phyloP scores from a whole-genome alignment of 805 yeast species.

The Metschnikowia amazonensis region DNA sequence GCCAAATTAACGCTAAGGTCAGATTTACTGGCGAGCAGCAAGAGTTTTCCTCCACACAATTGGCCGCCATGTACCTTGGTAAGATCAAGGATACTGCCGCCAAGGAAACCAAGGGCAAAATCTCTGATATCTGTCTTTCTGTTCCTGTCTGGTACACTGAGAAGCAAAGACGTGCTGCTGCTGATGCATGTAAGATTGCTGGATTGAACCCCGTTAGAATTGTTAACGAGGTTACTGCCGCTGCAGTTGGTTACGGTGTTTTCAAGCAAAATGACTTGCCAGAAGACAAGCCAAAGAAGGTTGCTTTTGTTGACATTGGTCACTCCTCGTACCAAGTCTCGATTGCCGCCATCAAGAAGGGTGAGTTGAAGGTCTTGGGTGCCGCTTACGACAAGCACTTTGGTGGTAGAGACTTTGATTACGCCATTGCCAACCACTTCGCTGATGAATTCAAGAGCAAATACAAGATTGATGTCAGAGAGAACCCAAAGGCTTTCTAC shows the following conservation, averaged over 20 bases:
- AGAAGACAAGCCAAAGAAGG: slow-evolving; percentile 84
- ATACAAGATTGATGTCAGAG: slow-evolving; percentile 88
- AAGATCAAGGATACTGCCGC: slow-evolving; percentile 78
- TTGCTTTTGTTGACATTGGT: slow-evolving; percentile 95
- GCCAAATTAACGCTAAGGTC: slow-evolving; percentile 81
- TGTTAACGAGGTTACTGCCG: slow-evolving; percentile 96
- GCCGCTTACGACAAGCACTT: slow-evolving; percentile 92
- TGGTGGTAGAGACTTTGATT: slow-evolving; percentile 97
- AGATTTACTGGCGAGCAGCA: slow-evolving; percentile 74
- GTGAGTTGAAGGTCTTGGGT: slow-evolving; percentile 90
- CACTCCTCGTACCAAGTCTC: slow-evolving; percentile 92
- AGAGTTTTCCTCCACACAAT: slow-evolving; percentile 82
- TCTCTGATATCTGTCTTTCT: slow-evolving; percentile 86
- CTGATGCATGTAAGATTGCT: slow-evolving; percentile 93
- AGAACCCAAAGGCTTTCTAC: slow-evolving; percentile 91
- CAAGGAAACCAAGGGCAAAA: slow-evolving; percentile 76
- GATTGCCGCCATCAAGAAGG: slow-evolving; percentile 88
- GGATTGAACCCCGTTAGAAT: slow-evolving; percentile 98
- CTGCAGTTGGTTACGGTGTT: slow-evolving; percentile 98
- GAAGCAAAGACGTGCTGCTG: slow-evolving; percentile 91
- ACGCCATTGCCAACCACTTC: slow-evolving; percentile 89
- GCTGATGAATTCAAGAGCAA: slow-evolving; percentile 88
- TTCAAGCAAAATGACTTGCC: slow-evolving; percentile 91
- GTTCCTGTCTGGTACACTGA: slow-evolving; percentile 98
- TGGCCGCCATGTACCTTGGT: slow-evolving; percentile 91